A percentile compares a stretch with the other conserved stretches of the same genome.
phyloP scores from a whole-genome alignment of 2,329 filamentous ascomycete genomes.

The Didymella glomerata region DNA sequence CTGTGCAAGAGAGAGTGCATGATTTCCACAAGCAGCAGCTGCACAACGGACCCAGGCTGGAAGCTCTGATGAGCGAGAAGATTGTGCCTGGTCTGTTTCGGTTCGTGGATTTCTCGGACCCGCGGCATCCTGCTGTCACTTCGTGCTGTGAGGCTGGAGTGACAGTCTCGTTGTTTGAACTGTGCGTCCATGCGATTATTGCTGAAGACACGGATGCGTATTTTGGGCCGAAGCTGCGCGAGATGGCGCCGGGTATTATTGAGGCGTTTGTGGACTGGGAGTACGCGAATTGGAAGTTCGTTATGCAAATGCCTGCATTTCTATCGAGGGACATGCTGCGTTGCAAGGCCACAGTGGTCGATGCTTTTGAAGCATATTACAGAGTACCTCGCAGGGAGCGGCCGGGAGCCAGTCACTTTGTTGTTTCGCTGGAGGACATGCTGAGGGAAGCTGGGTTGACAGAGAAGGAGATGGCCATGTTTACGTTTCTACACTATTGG shows the following conservation, averaged over 20 bases:
- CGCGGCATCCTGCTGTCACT: background rate
- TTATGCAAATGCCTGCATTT: background rate
- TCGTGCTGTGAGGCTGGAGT: background rate
- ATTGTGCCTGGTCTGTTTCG: background rate
- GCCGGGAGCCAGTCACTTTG: background rate
- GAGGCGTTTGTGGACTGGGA: background rate
- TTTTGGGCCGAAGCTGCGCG: background rate
- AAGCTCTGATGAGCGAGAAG: background rate
- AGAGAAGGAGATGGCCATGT: background rate
- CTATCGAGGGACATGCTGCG: background rate
- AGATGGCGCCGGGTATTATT: background rate
- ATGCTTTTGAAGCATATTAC: background rate
- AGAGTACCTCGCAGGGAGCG: background rate
- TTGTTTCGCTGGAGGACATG: background rate
- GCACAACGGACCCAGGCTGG: background rate
- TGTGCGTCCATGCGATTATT: background rate
- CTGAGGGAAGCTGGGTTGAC: background rate
- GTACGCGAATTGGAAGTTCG: background rate
- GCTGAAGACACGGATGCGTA: background rate
- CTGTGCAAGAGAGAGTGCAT: background rate
- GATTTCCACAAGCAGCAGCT: background rate
- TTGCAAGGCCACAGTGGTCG: background rate
- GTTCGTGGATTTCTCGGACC: background rate
- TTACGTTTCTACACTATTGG: background rate
- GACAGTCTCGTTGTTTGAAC: background rate